Base-by-base conservation (phyloP, 352 stramenopile genomes). In the Pythium myriotylum region DNA sequence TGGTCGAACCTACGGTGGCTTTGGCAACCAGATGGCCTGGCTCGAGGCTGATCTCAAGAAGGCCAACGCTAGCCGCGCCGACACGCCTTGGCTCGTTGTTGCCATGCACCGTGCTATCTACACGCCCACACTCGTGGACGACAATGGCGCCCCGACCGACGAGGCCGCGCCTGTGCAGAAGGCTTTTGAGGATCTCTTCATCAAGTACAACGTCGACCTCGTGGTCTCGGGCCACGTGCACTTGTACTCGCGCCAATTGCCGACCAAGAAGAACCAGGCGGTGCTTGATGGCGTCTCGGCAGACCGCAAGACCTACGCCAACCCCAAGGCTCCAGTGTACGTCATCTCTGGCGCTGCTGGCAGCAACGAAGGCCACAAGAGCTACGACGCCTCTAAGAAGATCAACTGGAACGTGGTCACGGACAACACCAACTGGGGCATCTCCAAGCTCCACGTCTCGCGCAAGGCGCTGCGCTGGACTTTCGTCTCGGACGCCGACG, bases 191-290 rank as follows among this genome's bases (percentile, higher is more conserved):
- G 50, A 79, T 5, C 62, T 88, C 1, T 79, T 86, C 35, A 77
- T 86, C 59, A 77, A 81, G 62, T 86, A 83, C 67, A 70, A 74
- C 7, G 79, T 88, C 12, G 79, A 88, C 41, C 20, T 84, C n/a
- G 77, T 87, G 35, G 39, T 76, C 0, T 54, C 74, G 8, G 78
- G 71, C 24, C 78, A 88, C 42, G 73, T 82, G 23, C 78, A 88
- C 50, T 61, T 68, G 13, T 88, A 88, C 54, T 75, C 79, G 37
- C 75, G 78, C n/a, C 73, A 78, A 16, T 74, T 70, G 14, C 78
- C 78, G 19, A 79, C 69, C 19, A 72, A 69, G 16, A 72, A 81
- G n/a, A 66, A 59, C 47, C 67, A 62, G 20, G 51, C 62, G 1
- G 37, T 81, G 20, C 67, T 71, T 57, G 65, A 80, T 27, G 78